A percentile compares a stretch with the other conserved stretches of the same genome.
phyloP scores from a whole-genome alignment of 2,329 filamentous ascomycete genomes.

The Aspergillus puulaauensis region DNA sequence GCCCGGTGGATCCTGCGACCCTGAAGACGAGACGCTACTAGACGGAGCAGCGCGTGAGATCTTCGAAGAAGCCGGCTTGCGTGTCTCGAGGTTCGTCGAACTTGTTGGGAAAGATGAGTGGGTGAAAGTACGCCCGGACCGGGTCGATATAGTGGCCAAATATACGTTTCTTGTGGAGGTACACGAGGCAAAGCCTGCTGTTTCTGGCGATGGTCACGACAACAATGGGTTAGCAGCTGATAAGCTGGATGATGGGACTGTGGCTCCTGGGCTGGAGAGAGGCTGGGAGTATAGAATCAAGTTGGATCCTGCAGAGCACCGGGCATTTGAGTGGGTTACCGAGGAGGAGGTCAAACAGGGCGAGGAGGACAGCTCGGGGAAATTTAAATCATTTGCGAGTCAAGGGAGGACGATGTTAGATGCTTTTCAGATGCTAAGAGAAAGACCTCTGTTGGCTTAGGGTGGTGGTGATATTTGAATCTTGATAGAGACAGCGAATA shows the following conservation, averaged over 20 bases:
- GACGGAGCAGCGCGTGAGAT: slow-evolving; percentile 52
- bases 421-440: slow-evolving; percentile 4
- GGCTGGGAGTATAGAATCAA: slow-evolving; percentile 25
- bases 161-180: slow-evolving; percentile 41
- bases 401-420: slow-evolving; percentile 2
- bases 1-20: slow-evolving; percentile 52
- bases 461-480: neutral
- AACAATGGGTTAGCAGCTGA: neutral
- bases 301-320: slow-evolving; percentile 37
- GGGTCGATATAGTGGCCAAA: slow-evolving; percentile 28
- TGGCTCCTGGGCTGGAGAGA: neutral
- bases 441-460: neutral
- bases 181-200: slow-evolving; percentile 16
- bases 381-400: neutral
- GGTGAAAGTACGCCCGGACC: slow-evolving; percentile 25
- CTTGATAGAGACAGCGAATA: neutral
- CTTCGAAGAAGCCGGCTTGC: slow-evolving; percentile 53
- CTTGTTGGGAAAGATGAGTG: slow-evolving; percentile 39
- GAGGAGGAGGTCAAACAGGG: slow-evolving; percentile 33
- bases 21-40: slow-evolving; percentile 47
- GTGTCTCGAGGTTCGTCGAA: slow-evolving; percentile 43
- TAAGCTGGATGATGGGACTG: neutral
- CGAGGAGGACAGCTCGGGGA: neutral
- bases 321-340: slow-evolving; percentile 36
- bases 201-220: neutral